Evolutionary conservation across 805 yeast genomes (phyloP), one percentile per base, ranked within the genome.

Genomic region (Starmera pachycereana): DNA sequence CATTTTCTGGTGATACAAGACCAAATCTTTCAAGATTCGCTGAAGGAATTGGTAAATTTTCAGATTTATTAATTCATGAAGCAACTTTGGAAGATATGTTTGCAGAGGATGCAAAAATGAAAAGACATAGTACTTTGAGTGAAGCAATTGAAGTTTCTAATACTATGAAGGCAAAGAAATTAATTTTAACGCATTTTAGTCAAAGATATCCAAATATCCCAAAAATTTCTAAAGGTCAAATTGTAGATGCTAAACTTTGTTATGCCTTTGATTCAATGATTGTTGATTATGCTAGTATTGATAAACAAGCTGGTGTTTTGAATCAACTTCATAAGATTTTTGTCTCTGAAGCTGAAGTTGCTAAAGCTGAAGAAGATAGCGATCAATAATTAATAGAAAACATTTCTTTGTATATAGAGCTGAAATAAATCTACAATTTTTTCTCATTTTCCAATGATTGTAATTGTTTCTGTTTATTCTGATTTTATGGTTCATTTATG

Each of bases 1-100:
- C 96, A 1, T 92, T 85, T 56, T 87, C 96, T 2, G 98, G 98
- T 11, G 99, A 92, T 56, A 86, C 97, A 0, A 74, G 97, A 51
- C 98, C 98, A 1, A 79, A 77, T 46, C 53, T 62, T 4, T 61
- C 57, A 37, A 56, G 52, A 34, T 88, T 88, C 59, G 74, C 81
- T 0, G 51, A 63, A 3, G 67, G 62, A 3, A 72, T 85, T 39
- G 97, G 96, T 2, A 44, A 54, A 16, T 57, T 65, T 11, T 74
- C 86, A 25, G 90, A 87, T 53, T 57, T 92, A 37, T 67, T 92
- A 43, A 78, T 92, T 37, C 99, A 92, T 58, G 99, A 92, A 58
- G 89, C 97, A 0, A 86, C 98, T 0, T 71, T 92, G 45, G 96
- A 86, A 42, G 85, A 87, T 57, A 84, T 73, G 29, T 66, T 87